Conservation (phyloP, 805 yeast genomes). For the Barnettozyma siamensis region DNA sequence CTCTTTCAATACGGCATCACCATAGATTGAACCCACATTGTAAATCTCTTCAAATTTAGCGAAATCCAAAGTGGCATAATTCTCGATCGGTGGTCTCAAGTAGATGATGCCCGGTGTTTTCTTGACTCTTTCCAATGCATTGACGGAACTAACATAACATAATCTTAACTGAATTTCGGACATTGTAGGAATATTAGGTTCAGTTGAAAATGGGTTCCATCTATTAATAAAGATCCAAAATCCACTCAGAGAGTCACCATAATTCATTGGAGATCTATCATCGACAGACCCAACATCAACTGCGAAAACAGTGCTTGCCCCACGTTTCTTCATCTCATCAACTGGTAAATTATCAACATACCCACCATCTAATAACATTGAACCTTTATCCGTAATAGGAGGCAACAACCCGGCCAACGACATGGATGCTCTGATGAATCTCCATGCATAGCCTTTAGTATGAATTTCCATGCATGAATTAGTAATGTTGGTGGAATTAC, state of each 20-base stretch:
- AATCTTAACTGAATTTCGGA: slow-evolving; percentile 90
- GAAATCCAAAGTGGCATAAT: slow-evolving; percentile 87
- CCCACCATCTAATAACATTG: slow-evolving; percentile 94
- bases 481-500: slow-evolving; percentile 92
- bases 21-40: slow-evolving; percentile 73
- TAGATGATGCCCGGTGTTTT: slow-evolving; percentile 78
- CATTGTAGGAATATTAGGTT: slow-evolving; percentile 88
- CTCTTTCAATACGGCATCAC: slow-evolving; percentile 47
- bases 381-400: slow-evolving; percentile 81
- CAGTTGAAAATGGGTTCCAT: slow-evolving; percentile 82
- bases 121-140: slow-evolving; percentile 86
- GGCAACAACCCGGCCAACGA: slow-evolving; percentile 91
- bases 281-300: slow-evolving; percentile 96
- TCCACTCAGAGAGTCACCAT: slow-evolving; percentile 92
- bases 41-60: slow-evolving; percentile 88
- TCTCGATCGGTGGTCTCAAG: slow-evolving; percentile 90
- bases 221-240: slow-evolving; percentile 84
- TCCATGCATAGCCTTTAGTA: slow-evolving; percentile 89
- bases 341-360: slow-evolving; percentile 93
- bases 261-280: slow-evolving; percentile 81
- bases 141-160: slow-evolving; percentile 93
- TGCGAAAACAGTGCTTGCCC: slow-evolving; percentile 83
- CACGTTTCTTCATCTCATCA: slow-evolving; percentile 81
- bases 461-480: slow-evolving; percentile 94
- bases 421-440: slow-evolving; percentile 94